A percentile compares a stretch with the other conserved stretches of the same genome.
Evolutionary conservation across 2,329 filamentous ascomycete genomes (phyloP).

Genomic region (Lecanicillium sp.): DNA sequence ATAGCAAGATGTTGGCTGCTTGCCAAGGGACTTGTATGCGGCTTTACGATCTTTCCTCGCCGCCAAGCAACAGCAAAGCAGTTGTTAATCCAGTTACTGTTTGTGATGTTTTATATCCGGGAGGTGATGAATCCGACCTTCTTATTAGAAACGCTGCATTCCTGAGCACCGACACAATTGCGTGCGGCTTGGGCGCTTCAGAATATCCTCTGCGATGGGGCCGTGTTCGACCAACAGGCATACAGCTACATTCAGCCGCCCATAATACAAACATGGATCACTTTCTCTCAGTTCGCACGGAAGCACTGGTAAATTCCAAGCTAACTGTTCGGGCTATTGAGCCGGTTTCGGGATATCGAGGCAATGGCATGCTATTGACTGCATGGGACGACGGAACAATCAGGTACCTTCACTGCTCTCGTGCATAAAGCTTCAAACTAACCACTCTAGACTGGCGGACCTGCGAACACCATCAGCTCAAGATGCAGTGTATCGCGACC

Average conservation of each 20-base stretch:
- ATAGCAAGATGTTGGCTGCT: slow-evolving; percentile 20
- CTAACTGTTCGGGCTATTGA: slow-evolving; percentile 38
- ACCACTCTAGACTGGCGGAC: slow-evolving; percentile 32
- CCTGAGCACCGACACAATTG: slow-evolving; percentile 35
- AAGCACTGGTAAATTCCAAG: slow-evolving; percentile 22
- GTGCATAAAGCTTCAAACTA: background rate
- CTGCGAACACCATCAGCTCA: slow-evolving; percentile 37
- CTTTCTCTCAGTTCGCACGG: background rate
- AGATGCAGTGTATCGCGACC: slow-evolving; percentile 44
- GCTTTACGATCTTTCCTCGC: slow-evolving; percentile 18
- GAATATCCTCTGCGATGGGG: slow-evolving; percentile 36
- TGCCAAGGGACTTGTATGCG: slow-evolving; percentile 21
- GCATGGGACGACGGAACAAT: slow-evolving; percentile 46
- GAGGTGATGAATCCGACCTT: slow-evolving; percentile 14
- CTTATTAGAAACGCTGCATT: slow-evolving; percentile 31
- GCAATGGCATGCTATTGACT: slow-evolving; percentile 35
- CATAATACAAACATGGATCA: slow-evolving; percentile 16
- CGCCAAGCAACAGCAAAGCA: background rate
- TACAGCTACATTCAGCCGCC: slow-evolving; percentile 26
- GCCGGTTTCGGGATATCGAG: slow-evolving; percentile 28
- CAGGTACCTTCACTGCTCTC: no score
- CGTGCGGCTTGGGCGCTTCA: slow-evolving; percentile 34
- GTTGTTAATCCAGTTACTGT: slow-evolving; percentile 14
- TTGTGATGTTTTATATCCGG: slow-evolving; percentile 17
- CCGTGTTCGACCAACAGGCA: slow-evolving; percentile 36